These are phyloP conservation scores for Blastomyces gilchristii DNA, from an alignment of 2,329 filamentous ascomycete species.

Conservation along the genomic window DNA sequence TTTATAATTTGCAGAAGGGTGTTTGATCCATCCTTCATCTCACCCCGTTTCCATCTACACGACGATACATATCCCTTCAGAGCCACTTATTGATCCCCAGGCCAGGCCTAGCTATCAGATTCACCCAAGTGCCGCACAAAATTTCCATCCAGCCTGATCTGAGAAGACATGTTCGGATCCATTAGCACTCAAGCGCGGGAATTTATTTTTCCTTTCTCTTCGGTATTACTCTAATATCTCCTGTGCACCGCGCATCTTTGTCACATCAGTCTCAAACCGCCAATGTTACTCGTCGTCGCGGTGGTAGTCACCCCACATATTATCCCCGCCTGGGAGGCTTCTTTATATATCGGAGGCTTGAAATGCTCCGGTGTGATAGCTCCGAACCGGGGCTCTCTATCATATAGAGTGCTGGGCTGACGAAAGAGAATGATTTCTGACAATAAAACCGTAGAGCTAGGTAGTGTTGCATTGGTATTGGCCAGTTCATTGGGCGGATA, in stretches of 20 bases:
- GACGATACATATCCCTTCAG: background rate
- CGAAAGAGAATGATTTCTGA: background rate
- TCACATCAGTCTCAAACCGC: background rate
- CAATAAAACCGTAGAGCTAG: background rate
- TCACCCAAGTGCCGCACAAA: background rate
- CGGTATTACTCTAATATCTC: background rate
- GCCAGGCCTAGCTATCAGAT: background rate
- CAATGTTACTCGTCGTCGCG: background rate
- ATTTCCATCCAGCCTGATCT: background rate
- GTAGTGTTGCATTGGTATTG: background rate
- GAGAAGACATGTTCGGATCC: background rate
- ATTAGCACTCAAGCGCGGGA: background rate
- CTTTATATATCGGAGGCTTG: background rate
- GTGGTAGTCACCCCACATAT: background rate
- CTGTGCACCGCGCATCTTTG: background rate
- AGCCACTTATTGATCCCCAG: background rate
- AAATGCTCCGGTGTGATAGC: background rate
- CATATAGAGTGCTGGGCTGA: background rate
- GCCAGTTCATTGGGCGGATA: background rate
- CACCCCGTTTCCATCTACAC: background rate
- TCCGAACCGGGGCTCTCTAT: background rate
- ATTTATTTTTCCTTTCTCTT: background rate
- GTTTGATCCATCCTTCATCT: background rate
- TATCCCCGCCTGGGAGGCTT: background rate
- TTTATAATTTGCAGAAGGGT: background rate